Conservation (phyloP, 805 yeast genomes). For the Yarrowia porcina region DNA sequence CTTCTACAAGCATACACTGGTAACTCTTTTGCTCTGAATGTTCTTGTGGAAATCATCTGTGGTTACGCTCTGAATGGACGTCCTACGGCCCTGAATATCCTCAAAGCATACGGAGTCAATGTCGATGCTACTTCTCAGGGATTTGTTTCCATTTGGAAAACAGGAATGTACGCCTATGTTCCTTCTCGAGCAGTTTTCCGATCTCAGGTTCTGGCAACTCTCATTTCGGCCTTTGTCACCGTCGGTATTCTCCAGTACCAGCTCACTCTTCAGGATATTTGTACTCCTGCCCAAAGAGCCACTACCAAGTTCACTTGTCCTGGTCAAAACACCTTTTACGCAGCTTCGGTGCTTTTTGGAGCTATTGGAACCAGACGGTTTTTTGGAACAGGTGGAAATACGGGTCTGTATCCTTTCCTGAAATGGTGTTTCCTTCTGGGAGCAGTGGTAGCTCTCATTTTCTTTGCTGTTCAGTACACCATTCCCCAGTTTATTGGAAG, state of each 20-base stretch:
- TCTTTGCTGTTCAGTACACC: neutral
- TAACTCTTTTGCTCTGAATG: slow-evolving; percentile 53
- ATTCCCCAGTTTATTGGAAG: neutral
- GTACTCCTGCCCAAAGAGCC: slow-evolving; percentile 32
- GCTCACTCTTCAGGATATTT: slow-evolving; percentile 35
- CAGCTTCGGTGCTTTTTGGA: slow-evolving; percentile 48
- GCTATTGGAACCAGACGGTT: slow-evolving; percentile 49
- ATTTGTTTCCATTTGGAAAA: slow-evolving; percentile 55
- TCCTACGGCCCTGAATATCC: slow-evolving; percentile 59
- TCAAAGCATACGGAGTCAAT: slow-evolving; percentile 59
- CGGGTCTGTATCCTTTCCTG: slow-evolving; percentile 30
- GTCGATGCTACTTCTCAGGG: slow-evolving; percentile 59
- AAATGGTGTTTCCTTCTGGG: slow-evolving; percentile 32
- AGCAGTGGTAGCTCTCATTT: slow-evolving; percentile 32
- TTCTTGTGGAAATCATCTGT: slow-evolving; percentile 58
- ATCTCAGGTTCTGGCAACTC: slow-evolving; percentile 42
- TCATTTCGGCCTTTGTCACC: slow-evolving; percentile 38
- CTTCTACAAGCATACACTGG: slow-evolving; percentile 59
- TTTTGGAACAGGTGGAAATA: slow-evolving; percentile 33
- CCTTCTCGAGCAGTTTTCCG: slow-evolving; percentile 56
- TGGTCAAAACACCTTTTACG: slow-evolving; percentile 45
- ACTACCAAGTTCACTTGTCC: slow-evolving; percentile 40
- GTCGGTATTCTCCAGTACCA: slow-evolving; percentile 38
- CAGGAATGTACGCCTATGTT: slow-evolving; percentile 57
- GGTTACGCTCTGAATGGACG: slow-evolving; percentile 66